phyloP scores from a whole-genome alignment of 129 eudicot genomes.

The Glebionis coronaria region DNA sequence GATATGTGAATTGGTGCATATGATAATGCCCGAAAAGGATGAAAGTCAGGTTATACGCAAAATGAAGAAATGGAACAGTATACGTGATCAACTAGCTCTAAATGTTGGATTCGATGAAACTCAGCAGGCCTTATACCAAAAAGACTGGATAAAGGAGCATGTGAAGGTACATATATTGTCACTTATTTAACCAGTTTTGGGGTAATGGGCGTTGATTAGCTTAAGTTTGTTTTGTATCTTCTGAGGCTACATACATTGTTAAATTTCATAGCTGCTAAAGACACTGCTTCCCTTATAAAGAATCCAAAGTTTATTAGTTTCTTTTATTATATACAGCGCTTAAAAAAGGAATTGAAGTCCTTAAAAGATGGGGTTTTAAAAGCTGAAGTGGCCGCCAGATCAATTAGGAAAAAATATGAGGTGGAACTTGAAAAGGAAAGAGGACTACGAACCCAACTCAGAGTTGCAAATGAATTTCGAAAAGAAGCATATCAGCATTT shows the following conservation, averaged over 20 bases:
- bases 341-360: slow-evolving; percentile 46
- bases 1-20: slow-evolving; percentile 42
- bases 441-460: slow-evolving; percentile 39
- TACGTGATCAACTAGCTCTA: slow-evolving; percentile 39
- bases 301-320: no score
- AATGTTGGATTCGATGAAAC: slow-evolving; percentile 51
- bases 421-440: slow-evolving; percentile 34
- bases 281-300: no score
- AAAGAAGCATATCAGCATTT: slow-evolving; percentile 40
- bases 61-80: slow-evolving; percentile 52
- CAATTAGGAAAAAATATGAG: slow-evolving; percentile 33
- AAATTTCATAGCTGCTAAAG: not conserved
- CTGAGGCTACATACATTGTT: not conserved
- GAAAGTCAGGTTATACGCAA: slow-evolving; percentile 52
- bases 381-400: slow-evolving; percentile 26
- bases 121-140: slow-evolving; percentile 48
- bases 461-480: slow-evolving; percentile 42
- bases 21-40: slow-evolving; percentile 50
- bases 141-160: slow-evolving; percentile 40
- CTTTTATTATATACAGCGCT: slow-evolving; percentile 38
- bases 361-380: slow-evolving; percentile 37
- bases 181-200: not conserved
- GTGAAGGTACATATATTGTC: slow-evolving; percentile 40
- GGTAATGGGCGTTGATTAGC: not conserved
- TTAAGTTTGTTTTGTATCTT: not conserved